Conservation (phyloP, 2,329 filamentous ascomycete species). For the Leptographium wingfieldii region DNA sequence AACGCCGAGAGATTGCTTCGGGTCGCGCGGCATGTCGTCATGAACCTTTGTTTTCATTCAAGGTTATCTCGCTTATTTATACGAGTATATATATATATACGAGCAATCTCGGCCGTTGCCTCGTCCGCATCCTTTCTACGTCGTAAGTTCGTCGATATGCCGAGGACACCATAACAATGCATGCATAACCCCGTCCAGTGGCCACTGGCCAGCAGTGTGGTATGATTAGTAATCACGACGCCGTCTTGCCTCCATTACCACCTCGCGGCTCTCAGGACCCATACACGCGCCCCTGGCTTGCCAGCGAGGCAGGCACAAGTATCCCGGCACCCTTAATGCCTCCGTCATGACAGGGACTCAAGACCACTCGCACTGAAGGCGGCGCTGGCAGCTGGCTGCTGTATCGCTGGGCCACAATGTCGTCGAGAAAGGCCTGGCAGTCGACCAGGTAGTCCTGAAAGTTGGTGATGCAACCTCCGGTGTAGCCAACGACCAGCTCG, state of each 20-base stretch:
- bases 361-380: conserved; percentile 28
- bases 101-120: too few species aligned
- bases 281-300: not conserved
- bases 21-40: not conserved
- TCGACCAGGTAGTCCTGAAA: conserved; percentile 62
- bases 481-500: conserved; percentile 66
- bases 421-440: conserved; percentile 56
- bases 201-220: not conserved
- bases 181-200: too few species aligned
- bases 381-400: not conserved
- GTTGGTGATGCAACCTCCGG: conserved; percentile 67
- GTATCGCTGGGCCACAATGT: conserved; percentile 30
- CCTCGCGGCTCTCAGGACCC: not conserved
- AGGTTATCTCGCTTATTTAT: not conserved
- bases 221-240: not conserved
- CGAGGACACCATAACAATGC: not conserved
- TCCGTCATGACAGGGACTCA: conserved; percentile 47
- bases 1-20: not conserved
- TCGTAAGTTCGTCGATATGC: not conserved
- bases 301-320: conserved; percentile 32
- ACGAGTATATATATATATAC: not conserved
- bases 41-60: too few species aligned
- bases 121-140: not conserved
- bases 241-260: not conserved
- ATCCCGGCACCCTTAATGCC: conserved; percentile 51